Conservation (phyloP, 2,329 filamentous ascomycete genomes). For the Passalora sequoiae region DNA sequence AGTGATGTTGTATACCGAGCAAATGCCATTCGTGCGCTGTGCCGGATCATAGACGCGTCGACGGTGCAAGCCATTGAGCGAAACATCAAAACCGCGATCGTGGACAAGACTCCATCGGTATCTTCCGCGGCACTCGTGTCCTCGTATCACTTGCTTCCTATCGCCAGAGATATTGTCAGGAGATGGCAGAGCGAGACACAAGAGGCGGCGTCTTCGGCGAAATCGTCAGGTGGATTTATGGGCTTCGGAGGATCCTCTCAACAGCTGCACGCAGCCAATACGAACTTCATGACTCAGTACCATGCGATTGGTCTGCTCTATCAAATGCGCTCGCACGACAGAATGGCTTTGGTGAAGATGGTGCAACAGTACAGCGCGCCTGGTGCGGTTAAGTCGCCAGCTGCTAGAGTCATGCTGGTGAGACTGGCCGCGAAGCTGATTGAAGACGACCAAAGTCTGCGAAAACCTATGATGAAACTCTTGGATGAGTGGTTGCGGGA, state of each 20-base stretch:
- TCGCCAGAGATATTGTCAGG: constrained; percentile 89
- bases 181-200: constrained; percentile 99
- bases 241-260: constrained; percentile 82
- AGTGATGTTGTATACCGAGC: constrained; percentile 91
- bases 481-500: constrained; percentile 94
- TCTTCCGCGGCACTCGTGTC: constrained; percentile 94
- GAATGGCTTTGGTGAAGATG: constrained; percentile 99
- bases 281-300: constrained; percentile 97
- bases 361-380: constrained; percentile 96
- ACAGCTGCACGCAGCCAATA: constrained; percentile 65
- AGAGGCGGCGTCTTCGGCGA: constrained; percentile 85
- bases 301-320: constrained; percentile 96
- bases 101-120: constrained; percentile 97
- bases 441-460: constrained; percentile 81
- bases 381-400: constrained; percentile 90
- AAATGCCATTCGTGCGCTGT: constrained; percentile 91
- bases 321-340: constrained; percentile 94
- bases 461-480: constrained; percentile 95
- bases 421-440: constrained; percentile 88
- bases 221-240: constrained; percentile 85
- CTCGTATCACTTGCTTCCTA: constrained; percentile 93
- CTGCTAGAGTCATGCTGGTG: constrained; percentile 87
- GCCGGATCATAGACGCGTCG: constrained; percentile 92
- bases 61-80: constrained; percentile 97
- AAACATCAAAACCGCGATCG: constrained; percentile 97